phyloP scores from a whole-genome alignment of 2,329 filamentous ascomycete species.

The Dendryphion nanum region DNA sequence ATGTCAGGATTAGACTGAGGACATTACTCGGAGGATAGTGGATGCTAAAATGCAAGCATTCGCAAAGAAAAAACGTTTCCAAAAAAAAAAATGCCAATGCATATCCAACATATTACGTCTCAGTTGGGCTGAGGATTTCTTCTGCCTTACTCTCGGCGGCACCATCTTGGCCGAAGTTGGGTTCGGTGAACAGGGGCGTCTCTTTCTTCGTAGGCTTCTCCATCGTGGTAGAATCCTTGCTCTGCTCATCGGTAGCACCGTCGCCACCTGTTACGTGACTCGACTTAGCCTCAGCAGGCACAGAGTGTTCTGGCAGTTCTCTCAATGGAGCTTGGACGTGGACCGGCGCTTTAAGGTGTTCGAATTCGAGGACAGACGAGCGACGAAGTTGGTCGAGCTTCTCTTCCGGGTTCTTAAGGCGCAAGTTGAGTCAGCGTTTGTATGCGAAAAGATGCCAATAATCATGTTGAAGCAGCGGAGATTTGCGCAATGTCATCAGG shows the following conservation, averaged over 20 bases:
- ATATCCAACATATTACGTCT: no score
- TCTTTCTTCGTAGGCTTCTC: conserved; percentile 3
- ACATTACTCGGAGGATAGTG: no score
- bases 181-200: conserved; percentile 21
- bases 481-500: conserved; percentile 4
- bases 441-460: conserved; percentile 3
- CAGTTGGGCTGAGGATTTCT: conserved; percentile 17
- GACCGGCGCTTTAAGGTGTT: conserved; percentile 36
- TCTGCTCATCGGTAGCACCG: conserved; percentile 1
- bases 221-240: conserved; percentile 2
- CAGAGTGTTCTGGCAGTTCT: conserved; percentile 37
- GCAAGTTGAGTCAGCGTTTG: conserved; percentile 27
- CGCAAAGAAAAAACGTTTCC: no score
- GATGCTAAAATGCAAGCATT: no score
- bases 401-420: conserved; percentile 44
- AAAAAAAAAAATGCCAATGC: no score
- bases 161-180: conserved; percentile 18
- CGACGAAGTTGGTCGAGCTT: conserved; percentile 49
- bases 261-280: not conserved
- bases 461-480: not conserved
- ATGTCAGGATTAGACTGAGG: no score
- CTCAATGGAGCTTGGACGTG: conserved; percentile 31
- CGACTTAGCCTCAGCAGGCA: conserved; percentile 6
- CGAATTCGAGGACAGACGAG: conserved; percentile 44
- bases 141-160: conserved; percentile 5